These are phyloP conservation scores for Auriscalpium vulgare DNA, from an alignment of 768 basidiomycete genomes.

Conservation along the genomic window DNA sequence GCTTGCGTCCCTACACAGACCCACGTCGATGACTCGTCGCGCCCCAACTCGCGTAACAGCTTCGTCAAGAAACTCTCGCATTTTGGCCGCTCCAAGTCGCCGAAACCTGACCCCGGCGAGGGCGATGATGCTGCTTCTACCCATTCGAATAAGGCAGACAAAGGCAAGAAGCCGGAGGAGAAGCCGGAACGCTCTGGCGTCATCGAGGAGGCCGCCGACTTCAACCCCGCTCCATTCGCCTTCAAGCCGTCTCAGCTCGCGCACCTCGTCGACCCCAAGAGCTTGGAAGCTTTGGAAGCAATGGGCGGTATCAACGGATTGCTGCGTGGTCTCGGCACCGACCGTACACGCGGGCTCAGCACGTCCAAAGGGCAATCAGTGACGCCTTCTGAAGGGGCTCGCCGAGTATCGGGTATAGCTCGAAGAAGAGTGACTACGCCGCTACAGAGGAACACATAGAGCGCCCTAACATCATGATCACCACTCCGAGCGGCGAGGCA, in stretches of 20 bases:
- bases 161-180: conserved; percentile 10
- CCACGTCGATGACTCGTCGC: conserved; percentile 31
- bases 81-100: conserved; percentile 10
- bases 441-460: conserved; percentile 11
- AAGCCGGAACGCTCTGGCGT: conserved; percentile 20
- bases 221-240: conserved; percentile 63
- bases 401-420: background rate
- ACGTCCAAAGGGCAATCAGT: background rate
- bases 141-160: conserved; percentile 16
- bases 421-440: conserved; percentile 22
- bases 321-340: conserved; percentile 66
- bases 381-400: background rate
- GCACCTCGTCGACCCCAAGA: conserved; percentile 86
- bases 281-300: conserved; percentile 48
- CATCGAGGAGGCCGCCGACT: conserved; percentile 33
- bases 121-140: background rate
- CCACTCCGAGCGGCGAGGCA: conserved; percentile 29
- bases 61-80: conserved; percentile 7
- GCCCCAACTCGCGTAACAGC: conserved; percentile 19
- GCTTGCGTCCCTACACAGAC: conserved; percentile 30
- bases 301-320: conserved; percentile 69
- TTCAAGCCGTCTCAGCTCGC: conserved; percentile 74
- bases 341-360: conserved; percentile 39
- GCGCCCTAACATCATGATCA: conserved; percentile 28
- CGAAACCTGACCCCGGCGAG: conserved; percentile 11